Conservation (phyloP, 768 basidiomycete species). For the Leccinum imitatum region DNA sequence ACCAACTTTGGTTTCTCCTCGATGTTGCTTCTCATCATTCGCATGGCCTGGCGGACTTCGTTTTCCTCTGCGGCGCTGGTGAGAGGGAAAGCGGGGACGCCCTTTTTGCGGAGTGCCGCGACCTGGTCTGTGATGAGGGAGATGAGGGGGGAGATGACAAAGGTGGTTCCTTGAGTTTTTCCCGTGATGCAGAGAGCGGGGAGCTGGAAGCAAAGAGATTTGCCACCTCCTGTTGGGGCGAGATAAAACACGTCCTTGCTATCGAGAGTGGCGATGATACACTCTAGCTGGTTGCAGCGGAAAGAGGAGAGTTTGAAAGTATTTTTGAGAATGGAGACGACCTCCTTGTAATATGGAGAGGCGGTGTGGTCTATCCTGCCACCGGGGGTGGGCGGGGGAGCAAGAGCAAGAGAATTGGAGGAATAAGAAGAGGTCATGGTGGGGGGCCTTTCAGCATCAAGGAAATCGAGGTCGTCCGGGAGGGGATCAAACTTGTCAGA, state of each 20-base stretch:
- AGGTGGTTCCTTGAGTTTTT: slow-evolving; percentile 74
- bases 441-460: slow-evolving; percentile 14
- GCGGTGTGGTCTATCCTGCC: slow-evolving; percentile 33
- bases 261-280: slow-evolving; percentile 74
- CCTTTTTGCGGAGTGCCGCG: slow-evolving; percentile 56
- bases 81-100: slow-evolving; percentile 69
- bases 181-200: slow-evolving; percentile 81
- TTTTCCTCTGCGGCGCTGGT: slow-evolving; percentile 51
- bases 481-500: slow-evolving; percentile 46
- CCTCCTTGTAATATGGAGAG: slow-evolving; percentile 31
- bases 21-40: slow-evolving; percentile 41
- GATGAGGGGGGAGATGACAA: slow-evolving; percentile 88
- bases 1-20: slow-evolving; percentile 61
- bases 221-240: slow-evolving; percentile 95
- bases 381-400: not conserved
- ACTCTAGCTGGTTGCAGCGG: slow-evolving; percentile 82
- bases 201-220: slow-evolving; percentile 86
- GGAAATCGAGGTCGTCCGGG: slow-evolving; percentile 18
- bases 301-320: slow-evolving; percentile 68
- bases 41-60: slow-evolving; percentile 39
- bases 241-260: slow-evolving; percentile 91
- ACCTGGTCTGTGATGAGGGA: slow-evolving; percentile 93
- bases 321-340: slow-evolving; percentile 32
- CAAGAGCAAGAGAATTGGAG: not conserved
- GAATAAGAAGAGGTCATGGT: slow-evolving; percentile 10